phyloP scores from a whole-genome alignment of 345 rosid species.

The Cardamine chenopodiifolia region DNA sequence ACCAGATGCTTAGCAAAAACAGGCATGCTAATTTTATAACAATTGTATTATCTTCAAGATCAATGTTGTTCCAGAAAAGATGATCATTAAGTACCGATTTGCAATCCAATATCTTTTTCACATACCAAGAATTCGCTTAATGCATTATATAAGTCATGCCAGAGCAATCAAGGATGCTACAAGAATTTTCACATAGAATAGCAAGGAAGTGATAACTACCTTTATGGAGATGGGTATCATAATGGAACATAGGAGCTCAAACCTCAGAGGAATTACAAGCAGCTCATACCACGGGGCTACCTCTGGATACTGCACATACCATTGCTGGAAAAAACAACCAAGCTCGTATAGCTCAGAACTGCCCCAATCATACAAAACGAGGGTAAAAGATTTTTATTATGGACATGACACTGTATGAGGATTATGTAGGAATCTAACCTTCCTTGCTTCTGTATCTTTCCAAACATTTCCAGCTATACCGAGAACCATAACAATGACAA shows the following conservation, averaged over 20 bases:
- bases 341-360: constrained; percentile 23
- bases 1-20: constrained; percentile 28
- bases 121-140: not conserved
- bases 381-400: not conserved
- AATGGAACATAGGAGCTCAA: constrained; percentile 97
- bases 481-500: constrained; percentile 90
- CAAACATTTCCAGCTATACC: constrained; percentile 97
- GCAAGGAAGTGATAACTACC: constrained; percentile 46
- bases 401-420: not conserved
- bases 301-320: constrained; percentile 90
- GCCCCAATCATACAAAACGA: constrained; percentile 19
- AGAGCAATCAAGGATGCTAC: constrained; percentile 16
- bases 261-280: constrained; percentile 89
- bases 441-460: constrained; percentile 97
- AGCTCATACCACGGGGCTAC: constrained; percentile 98
- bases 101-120: constrained; percentile 10
- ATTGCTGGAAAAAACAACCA: constrained; percentile 65
- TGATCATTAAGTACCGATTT: not conserved
- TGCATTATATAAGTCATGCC: not conserved
- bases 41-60: not conserved
- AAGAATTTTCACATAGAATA: not conserved
- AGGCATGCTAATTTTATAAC: not conserved
- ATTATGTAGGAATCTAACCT: constrained; percentile 52
- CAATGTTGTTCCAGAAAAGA: not conserved
- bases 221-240: constrained; percentile 99